These are phyloP conservation scores for Termitomyces eurrhizus DNA, from an alignment of 768 basidiomycete species.

Conservation along the genomic window DNA sequence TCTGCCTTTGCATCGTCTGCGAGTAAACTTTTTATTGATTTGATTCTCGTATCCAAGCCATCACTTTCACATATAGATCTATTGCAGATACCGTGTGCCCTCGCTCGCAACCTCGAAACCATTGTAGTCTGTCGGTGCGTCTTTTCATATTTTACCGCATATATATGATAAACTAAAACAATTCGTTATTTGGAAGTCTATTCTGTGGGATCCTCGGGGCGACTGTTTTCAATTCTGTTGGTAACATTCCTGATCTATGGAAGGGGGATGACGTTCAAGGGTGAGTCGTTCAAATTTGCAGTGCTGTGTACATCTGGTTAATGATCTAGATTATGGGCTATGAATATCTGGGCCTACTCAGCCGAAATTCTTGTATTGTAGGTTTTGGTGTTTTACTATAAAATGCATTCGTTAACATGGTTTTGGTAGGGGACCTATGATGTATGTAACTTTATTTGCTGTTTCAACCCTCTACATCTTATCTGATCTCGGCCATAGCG, in stretches of 20 bases:
- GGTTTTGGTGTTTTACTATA: neutral
- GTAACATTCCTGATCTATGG: conserved; percentile 20
- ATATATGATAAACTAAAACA: too few species aligned
- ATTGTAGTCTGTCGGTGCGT: conserved; percentile 18
- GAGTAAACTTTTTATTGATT: conserved; percentile 5
- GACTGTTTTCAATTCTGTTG: conserved; percentile 18
- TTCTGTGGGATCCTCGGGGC: conserved; percentile 18
- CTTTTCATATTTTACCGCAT: neutral
- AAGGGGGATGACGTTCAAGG: conserved; percentile 15
- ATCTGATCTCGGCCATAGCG: conserved; percentile 4
- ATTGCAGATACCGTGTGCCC: conserved; percentile 20
- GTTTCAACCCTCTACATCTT: neutral
- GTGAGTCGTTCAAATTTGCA: neutral
- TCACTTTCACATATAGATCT: conserved; percentile 14
- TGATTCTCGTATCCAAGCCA: conserved; percentile 14
- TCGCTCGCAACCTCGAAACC: conserved; percentile 14
- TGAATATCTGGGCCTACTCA: conserved; percentile 22
- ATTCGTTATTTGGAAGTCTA: conserved; percentile 4
- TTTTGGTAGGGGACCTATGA: conserved; percentile 14
- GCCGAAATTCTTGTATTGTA: conserved; percentile 16
- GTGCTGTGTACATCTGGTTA: neutral
- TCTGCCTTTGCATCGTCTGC: conserved; percentile 18
- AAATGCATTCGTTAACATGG: neutral
- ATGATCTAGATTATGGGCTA: conserved; percentile 18
- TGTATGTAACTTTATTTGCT: neutral